Base-by-base conservation (phyloP, 2,329 filamentous ascomycete genomes). In the Fulvia fulva region DNA sequence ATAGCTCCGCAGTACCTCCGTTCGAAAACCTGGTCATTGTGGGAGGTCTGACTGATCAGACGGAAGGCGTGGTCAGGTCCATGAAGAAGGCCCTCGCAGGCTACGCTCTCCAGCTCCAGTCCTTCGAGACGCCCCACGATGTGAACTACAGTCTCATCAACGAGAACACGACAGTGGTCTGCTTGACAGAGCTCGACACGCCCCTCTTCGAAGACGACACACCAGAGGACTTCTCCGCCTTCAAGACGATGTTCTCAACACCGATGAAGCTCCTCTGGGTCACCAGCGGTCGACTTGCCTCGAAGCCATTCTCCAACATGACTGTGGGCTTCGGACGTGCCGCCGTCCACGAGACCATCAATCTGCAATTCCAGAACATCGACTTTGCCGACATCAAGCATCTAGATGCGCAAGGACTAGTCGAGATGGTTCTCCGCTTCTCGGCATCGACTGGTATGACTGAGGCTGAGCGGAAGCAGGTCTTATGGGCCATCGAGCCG, bases 321-420 rank as follows among this genome's bases (percentile, higher is more conserved):
- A 60, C 55, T n/a, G 45, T 69, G 4, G 69, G 65, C 5, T 54
- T 68, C 14, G 55, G 57, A 2, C 65, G 70, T 3, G 50, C 55
- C 25, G 26, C 69, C 5, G 28, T 56, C 9, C 53, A 58, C 5
- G 70, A 71, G 61, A 44, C 51, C 5, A 56, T 60, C 1, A 57
- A 69, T 30, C 22, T 71, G 8, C 49, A 34, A 43, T 41, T 70
- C 25, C 65, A 70, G 32, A 41, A 63, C 21, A 44, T 71, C 26
- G 68, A 71, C 37, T 23, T 68, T 30, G 46, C 41, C 8, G 51
- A 52, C 23, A 3, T 34, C 7, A 21, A 8, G 9, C 32, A 16
- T 5, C 21, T 51, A 6, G 11, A 41, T 7, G 25, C 21, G 4
- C 7, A 21, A 16, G 16, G 9, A 19, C n/a, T 44, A n/a, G 30